Evolutionary conservation across 2,329 filamentous ascomycete species (phyloP), one percentile per base, ranked within the genome.

Genomic region (Pseudodiploospora longispora): DNA sequence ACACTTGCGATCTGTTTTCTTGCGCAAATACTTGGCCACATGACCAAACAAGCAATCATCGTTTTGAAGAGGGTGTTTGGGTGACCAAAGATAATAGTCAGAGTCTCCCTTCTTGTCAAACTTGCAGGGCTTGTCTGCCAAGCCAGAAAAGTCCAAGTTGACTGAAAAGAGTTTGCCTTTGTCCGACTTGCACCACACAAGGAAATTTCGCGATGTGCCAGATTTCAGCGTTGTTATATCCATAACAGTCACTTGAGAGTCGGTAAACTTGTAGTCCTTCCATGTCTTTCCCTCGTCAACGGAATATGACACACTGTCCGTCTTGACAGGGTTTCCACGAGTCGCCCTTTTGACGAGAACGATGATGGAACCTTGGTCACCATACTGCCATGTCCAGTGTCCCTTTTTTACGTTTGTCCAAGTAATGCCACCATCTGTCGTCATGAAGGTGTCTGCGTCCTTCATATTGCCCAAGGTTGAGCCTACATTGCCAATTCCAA

Each of bases 41-140:
- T 97, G 94, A 1, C 93, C 93, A 58, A 98, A 98, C 3, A 98
- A 74, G 63, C 93, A 98, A 53, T 89, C 80, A 50, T 88, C 74
- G 6, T 85, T 69, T 52, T 85, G 77, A 48, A 83, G 68, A 3
- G 93, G 93, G 61, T 97, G 93, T 55, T 80, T 81, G 3, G 93
- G 91, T 39, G 79, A 80, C 91, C 91, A 98, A 5, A 94, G 68
- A 48, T 85, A 78, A 65, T 96, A 98, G 65, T 97, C 87, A 3
- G 59, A 59, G 44, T 74, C 66, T 12, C 71, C 70, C 10, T 73
- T 72, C 10, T 91, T 81, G 47, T 84, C 70, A 43, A 84, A 68
- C 41, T 82, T 69, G 69, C 93, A 98, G 42, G 81, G 65, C 47
- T 79, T 75, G 55, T 88, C 79, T 38, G 85, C 78, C 39, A 97